Conservation (phyloP, 2,329 filamentous ascomycete genomes). For the Fusarium phyllophilum region DNA sequence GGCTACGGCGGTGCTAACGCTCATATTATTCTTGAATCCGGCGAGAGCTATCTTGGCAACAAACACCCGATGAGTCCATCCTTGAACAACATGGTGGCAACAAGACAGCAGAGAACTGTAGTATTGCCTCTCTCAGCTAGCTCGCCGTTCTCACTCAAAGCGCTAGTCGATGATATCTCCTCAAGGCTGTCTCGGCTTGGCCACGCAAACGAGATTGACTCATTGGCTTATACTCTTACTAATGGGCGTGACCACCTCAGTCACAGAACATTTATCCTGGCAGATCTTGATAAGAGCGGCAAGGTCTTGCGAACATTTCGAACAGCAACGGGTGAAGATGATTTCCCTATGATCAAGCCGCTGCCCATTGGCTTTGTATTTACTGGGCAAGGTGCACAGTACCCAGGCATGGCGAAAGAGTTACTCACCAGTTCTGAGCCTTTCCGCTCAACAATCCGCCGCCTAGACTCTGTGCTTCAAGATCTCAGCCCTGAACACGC, state of each 20-base stretch:
- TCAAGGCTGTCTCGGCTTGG: not conserved
- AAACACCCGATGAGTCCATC: accelerated
- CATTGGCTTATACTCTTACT: not conserved
- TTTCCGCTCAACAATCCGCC: not conserved
- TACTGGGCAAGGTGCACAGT: not conserved
- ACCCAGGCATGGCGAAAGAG: not conserved
- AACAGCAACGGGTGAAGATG: not conserved
- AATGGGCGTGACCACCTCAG: not conserved
- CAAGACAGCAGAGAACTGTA: accelerated
- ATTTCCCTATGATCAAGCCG: accelerated
- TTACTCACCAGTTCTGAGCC: accelerated
- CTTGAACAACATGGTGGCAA: accelerated
- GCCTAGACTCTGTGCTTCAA: not conserved
- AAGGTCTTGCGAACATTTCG: not conserved
- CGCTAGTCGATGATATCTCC: not conserved
- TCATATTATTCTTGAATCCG: not conserved
- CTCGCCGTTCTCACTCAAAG: not conserved
- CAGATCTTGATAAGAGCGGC: not conserved
- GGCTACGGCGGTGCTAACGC: not conserved
- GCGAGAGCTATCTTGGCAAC: not conserved
- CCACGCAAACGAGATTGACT: not conserved
- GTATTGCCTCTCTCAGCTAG: not conserved
- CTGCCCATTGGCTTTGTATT: not conserved
- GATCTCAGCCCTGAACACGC: not conserved
- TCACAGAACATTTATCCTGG: not conserved